phyloP scores from a whole-genome alignment of 202 grass and related monocot genomes.

The Cymbopogon flexuosus region DNA sequence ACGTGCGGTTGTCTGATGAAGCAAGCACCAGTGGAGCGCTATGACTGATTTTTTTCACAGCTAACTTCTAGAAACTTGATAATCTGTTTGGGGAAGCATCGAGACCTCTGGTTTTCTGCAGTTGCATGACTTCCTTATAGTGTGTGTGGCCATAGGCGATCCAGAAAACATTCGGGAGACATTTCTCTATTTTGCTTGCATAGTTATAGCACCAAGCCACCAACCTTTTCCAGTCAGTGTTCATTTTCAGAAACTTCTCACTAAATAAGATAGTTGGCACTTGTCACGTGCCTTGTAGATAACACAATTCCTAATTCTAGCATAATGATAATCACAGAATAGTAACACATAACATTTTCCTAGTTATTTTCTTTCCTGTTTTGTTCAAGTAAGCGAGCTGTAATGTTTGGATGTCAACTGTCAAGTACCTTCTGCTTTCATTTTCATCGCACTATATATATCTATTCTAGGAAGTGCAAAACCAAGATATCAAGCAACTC shows the following conservation, averaged over 20 bases:
- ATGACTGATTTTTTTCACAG: background rate
- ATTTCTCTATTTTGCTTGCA: background rate
- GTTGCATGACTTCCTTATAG: background rate
- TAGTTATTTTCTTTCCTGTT: background rate
- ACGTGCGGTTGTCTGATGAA: background rate
- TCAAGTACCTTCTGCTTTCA: background rate
- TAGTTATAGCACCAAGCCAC: background rate
- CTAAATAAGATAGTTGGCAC: background rate
- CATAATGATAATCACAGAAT: background rate
- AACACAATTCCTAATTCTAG: background rate
- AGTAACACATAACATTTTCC: background rate
- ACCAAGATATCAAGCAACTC: conserved; percentile 4
- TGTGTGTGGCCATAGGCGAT: background rate
- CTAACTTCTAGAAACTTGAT: background rate
- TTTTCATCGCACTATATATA: background rate
- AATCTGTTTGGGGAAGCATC: background rate
- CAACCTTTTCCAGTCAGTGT: background rate
- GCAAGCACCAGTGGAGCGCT: background rate
- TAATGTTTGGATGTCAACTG: background rate
- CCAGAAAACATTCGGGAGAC: no score
- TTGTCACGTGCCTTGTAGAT: background rate
- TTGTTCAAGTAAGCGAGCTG: background rate
- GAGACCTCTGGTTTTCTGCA: background rate
- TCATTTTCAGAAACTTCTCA: background rate
- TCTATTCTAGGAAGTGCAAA: conserved; percentile 9